These are phyloP conservation scores for Cicer chorassanicum DNA, from an alignment of 306 rosid species.

Conservation along the genomic window DNA sequence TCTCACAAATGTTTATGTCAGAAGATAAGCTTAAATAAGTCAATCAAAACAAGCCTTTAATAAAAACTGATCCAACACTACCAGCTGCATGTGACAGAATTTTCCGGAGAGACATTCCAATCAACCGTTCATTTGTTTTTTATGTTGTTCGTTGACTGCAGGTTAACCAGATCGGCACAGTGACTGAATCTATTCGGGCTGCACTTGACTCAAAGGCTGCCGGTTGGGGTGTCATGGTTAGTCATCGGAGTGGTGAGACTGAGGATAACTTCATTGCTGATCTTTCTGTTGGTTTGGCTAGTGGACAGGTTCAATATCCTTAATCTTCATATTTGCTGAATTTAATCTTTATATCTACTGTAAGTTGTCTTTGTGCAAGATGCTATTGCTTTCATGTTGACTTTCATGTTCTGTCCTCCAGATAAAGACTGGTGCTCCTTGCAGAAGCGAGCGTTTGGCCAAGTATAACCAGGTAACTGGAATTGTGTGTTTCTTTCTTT, in stretches of 20 bases:
- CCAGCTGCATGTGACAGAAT: slow-evolving; percentile 2
- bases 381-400: slow-evolving; percentile 45
- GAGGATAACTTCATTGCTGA: slow-evolving; percentile 99
- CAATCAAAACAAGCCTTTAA: too few relatives aligned
- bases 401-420: slow-evolving; percentile 51
- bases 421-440: slow-evolving; percentile 98
- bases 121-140: slow-evolving; percentile 36
- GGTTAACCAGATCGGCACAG: slow-evolving; percentile 99
- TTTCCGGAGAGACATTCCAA: neutral
- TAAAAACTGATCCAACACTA: slow-evolving; percentile 3
- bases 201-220: slow-evolving; percentile 99
- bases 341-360: slow-evolving; percentile 4
- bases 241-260: slow-evolving; percentile 98
- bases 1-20: too few relatives aligned
- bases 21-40: neutral
- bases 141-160: slow-evolving; percentile 46
- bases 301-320: slow-evolving; percentile 80
- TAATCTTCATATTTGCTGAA: slow-evolving; percentile 25
- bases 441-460: slow-evolving; percentile 99
- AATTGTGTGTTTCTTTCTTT: slow-evolving; percentile 4
- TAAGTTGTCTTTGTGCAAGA: neutral
- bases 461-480: slow-evolving; percentile 89
- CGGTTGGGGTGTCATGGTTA: slow-evolving; percentile 99
- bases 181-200: slow-evolving; percentile 93
- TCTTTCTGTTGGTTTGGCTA: slow-evolving; percentile 98